Percentiles rank a stretch among this genome's conserved stretches.
Conservation (phyloP, 78 protist genomes). For the Bodo saltans region DNA sequence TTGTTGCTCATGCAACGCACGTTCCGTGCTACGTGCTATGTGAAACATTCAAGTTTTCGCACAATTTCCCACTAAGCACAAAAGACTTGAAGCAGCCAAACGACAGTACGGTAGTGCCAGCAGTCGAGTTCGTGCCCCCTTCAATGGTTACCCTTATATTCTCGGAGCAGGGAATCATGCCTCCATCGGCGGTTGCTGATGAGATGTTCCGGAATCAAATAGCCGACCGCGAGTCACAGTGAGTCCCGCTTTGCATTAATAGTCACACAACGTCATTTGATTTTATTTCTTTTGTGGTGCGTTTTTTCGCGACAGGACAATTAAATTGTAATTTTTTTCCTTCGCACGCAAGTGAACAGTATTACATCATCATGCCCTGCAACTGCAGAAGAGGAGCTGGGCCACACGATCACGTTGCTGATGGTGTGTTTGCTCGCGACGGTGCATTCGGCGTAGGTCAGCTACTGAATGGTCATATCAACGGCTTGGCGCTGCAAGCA, state of each 20-base stretch:
- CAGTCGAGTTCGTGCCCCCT: conserved; percentile 95
- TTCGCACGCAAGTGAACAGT: too few species aligned
- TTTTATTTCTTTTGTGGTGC: too few species aligned
- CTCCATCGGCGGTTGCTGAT: conserved; percentile 95
- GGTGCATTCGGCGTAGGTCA: too few species aligned
- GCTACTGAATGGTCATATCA: not conserved
- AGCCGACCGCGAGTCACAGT: too few species aligned
- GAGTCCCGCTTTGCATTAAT: too few species aligned
- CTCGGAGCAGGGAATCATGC: conserved; percentile 97
- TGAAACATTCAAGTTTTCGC: conserved; percentile 90
- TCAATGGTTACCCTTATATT: conserved; percentile 62
- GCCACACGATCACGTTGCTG: too few species aligned
- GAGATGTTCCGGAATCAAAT: conserved; percentile 70
- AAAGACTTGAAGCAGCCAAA: not conserved
- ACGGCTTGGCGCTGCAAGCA: not conserved
- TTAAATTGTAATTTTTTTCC: too few species aligned
- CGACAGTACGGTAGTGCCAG: not conserved
- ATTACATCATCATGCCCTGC: too few species aligned
- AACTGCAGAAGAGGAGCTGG: too few species aligned
- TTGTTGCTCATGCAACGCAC: conserved; percentile 76
- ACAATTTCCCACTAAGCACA: conserved; percentile 73
- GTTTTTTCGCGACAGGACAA: too few species aligned
- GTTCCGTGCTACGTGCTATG: conserved; percentile 93
- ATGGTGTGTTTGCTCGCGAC: too few species aligned
- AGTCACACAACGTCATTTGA: too few species aligned